These are phyloP conservation scores for Asterionellopsis glacialis DNA, from an alignment of 108 stramenopile genomes.

Conservation along the genomic window DNA sequence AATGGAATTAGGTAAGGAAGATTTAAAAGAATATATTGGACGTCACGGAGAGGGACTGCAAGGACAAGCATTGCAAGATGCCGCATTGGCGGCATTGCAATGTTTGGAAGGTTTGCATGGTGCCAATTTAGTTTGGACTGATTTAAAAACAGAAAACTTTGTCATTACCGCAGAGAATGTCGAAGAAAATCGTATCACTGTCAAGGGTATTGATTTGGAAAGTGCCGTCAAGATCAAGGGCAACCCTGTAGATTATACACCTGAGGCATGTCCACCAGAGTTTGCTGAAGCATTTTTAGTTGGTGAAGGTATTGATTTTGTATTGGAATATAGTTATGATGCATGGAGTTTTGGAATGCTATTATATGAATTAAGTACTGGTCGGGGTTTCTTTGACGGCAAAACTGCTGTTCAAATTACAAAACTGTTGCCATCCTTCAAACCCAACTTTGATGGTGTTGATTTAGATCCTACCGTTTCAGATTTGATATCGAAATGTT, in stretches of 20 bases:
- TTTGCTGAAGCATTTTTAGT: constrained; percentile 51
- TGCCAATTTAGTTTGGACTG: constrained; percentile 80
- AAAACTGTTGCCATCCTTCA: constrained; percentile 27
- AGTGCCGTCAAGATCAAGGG: constrained; percentile 65
- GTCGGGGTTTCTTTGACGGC: constrained; percentile 67
- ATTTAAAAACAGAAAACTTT: constrained; percentile 85
- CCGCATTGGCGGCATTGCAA: constrained; percentile 58
- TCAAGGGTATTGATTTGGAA: constrained; percentile 78
- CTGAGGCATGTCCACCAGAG: constrained; percentile 88
- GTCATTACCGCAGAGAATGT: constrained; percentile 50
- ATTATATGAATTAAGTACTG: constrained; percentile 45
- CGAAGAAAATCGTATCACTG: constrained; percentile 33
- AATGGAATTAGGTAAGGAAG: constrained; percentile 66
- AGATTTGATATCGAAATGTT: constrained; percentile 64
- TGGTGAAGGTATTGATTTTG: constrained; percentile 65
- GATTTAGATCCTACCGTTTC: constrained; percentile 39
- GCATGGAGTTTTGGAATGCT: constrained; percentile 64
- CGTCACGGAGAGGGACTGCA: constrained; percentile 37
- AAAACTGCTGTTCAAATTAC: constrained; percentile 70
- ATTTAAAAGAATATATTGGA: constrained; percentile 74
- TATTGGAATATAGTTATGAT: constrained; percentile 47
- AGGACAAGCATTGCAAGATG: constrained; percentile 65
- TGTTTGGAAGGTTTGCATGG: constrained; percentile 71
- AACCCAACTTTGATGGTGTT: constrained; percentile 17
- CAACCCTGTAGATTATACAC: constrained; percentile 84